These are phyloP conservation scores for Scheffersomyces coipomensis DNA, from an alignment of 805 yeast species.

Conservation along the genomic window DNA sequence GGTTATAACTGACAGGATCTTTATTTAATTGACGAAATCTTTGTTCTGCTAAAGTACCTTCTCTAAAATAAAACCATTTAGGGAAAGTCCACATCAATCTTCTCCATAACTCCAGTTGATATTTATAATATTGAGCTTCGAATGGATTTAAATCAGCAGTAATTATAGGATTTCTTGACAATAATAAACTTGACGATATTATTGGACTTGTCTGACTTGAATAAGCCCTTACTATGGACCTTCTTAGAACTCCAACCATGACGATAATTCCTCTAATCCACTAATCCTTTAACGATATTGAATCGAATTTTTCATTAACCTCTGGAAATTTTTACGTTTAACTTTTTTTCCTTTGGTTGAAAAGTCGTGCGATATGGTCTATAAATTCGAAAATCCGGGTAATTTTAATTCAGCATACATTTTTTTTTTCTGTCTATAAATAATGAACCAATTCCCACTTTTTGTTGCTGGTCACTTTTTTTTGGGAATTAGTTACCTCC, in stretches of 20 bases:
- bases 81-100: slow-evolving; percentile 98
- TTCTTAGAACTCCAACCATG: neutral
- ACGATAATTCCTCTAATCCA: no score
- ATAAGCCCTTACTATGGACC: slow-evolving; percentile 9
- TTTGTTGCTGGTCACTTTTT: no score
- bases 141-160: slow-evolving; percentile 74
- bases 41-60: slow-evolving; percentile 86
- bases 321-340: no score
- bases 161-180: slow-evolving; percentile 81
- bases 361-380: no score
- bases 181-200: slow-evolving; percentile 53
- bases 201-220: slow-evolving; percentile 9
- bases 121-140: slow-evolving; percentile 72
- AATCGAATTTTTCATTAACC: no score
- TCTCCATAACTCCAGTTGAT: slow-evolving; percentile 82
- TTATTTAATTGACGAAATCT: slow-evolving; percentile 71
- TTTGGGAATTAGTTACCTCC: no score
- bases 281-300: no score
- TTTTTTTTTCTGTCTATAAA: no score
- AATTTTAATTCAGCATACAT: no score
- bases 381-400: no score
- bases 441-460: no score
- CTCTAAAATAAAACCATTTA: slow-evolving; percentile 83
- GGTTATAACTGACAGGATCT: slow-evolving; percentile 70
- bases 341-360: no score